Conservation (phyloP, 2,329 filamentous ascomycete genomes). For the Coniochaeta prunicola region DNA sequence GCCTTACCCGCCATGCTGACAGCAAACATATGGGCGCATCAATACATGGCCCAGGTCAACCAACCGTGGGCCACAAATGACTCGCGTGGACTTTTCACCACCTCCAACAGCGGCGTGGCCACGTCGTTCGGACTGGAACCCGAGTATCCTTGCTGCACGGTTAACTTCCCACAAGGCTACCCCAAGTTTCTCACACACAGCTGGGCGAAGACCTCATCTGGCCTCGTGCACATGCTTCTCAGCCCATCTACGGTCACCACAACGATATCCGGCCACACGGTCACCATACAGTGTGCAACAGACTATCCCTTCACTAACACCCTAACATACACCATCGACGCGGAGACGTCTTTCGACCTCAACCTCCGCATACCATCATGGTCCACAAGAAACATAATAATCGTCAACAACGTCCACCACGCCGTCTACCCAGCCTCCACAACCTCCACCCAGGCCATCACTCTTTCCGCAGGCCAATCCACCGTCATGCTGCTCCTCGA, state of each 20-base stretch:
- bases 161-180: constrained; percentile 46
- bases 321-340: constrained; percentile 19
- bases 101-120: constrained; percentile 32
- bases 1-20: constrained; percentile 39
- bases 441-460: neutral
- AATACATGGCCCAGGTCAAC: constrained; percentile 43
- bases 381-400: constrained; percentile 11
- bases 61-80: constrained; percentile 27
- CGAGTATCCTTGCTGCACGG: constrained; percentile 44
- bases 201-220: constrained; percentile 30
- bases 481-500: neutral
- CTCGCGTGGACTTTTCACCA: constrained; percentile 33
- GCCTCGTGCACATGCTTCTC: constrained; percentile 42
- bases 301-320: constrained; percentile 32
- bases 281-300: constrained; percentile 37
- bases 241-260: constrained; percentile 34
- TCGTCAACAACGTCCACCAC: constrained; percentile 10
- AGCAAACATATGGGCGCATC: constrained; percentile 43
- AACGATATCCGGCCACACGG: constrained; percentile 17
- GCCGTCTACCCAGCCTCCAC: constrained; percentile 6
- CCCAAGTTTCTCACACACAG: constrained; percentile 42
- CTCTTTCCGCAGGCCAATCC: neutral
- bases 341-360: constrained; percentile 17
- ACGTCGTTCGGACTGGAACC: constrained; percentile 41
- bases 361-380: constrained; percentile 22